Conservation (phyloP, 2,329 filamentous ascomycete genomes). For the Rhynchosporium secalis region DNA sequence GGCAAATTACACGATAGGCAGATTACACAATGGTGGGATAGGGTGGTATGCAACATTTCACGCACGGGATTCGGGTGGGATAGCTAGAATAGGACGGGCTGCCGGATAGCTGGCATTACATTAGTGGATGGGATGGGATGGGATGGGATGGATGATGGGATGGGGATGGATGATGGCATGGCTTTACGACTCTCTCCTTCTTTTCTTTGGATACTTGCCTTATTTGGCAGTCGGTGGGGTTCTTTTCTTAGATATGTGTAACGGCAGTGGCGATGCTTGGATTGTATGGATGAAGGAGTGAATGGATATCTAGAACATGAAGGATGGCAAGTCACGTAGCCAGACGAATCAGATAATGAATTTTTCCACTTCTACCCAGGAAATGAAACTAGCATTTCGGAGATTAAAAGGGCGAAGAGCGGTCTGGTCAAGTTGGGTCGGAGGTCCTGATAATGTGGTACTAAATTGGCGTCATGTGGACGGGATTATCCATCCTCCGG, state of each 20-base stretch:
- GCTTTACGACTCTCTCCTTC: constrained; percentile 10
- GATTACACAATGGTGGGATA: not conserved
- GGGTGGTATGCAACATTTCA: constrained; percentile 1
- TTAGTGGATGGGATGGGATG: constrained; percentile 7
- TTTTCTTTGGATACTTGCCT: not conserved
- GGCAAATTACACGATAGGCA: not conserved
- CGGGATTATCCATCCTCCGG: not conserved
- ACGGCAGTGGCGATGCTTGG: too few relatives aligned
- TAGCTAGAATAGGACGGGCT: not conserved
- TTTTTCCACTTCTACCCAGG: too few relatives aligned
- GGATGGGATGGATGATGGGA: not conserved
- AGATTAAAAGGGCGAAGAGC: too few relatives aligned
- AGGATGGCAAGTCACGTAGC: too few relatives aligned
- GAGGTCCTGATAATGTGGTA: too few relatives aligned
- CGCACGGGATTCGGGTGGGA: constrained; percentile 1
- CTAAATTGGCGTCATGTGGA: too few relatives aligned
- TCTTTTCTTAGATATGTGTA: not conserved
- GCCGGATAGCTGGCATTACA: not conserved
- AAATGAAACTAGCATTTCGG: too few relatives aligned
- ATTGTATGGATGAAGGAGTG: too few relatives aligned
- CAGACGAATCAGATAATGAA: too few relatives aligned
- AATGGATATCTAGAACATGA: too few relatives aligned
- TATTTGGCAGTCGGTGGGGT: not conserved
- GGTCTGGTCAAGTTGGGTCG: too few relatives aligned
- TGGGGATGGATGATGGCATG: not conserved